Evolutionary conservation across 2,329 filamentous ascomycete species (phyloP), one percentile per base, ranked within the genome.

Genomic region (Penicillium hesseltinei): DNA sequence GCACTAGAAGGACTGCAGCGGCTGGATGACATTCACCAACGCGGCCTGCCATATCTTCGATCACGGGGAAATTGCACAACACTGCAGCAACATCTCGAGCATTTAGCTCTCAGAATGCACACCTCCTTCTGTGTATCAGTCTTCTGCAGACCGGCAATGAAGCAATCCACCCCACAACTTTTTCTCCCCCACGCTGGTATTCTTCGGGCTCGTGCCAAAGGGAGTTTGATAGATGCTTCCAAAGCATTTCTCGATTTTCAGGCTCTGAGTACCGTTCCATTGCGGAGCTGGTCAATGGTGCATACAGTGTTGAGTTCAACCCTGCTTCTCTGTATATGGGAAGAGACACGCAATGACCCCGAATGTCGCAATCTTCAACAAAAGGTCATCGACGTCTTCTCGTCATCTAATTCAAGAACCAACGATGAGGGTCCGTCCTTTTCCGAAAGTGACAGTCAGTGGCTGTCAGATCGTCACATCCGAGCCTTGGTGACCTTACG

Each of bases 111-210:
- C 5, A 82, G 83, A 60, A 75, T 85, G 46, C 62, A 65, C 45
- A 56, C 56, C 1, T 83, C 80, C 1, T 84, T 84, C 66, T 78
- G 81, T 40, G 77, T 80, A 35, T 84, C 82, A 1, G 81, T 60
- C 73, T 69, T 84, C 5, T 84, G 81, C 61, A 80, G 82, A 3
- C 81, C 82, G 7, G 82, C 82, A 3, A 78, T 85, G 64, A 82
- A 79, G 62, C 61, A 62, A 11, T 57, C 54, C 3, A 47, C 33
- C 7, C 25, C 33, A 19, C 62, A 43, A 53, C 60, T 35, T 4
- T 33, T 39, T 35, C 31, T 40, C 8, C 51, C 54, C 5, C 56
- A 51, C 3, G 21, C 55, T 8, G 49, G 58, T 4, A 44, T 63
- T 1, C 57, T 71, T 15, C 67, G 68, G 0, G 51, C 33, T 0